These are phyloP conservation scores for Paecilomyces dactylethromorphus DNA, from an alignment of 2,329 filamentous ascomycete genomes.

Conservation along the genomic window DNA sequence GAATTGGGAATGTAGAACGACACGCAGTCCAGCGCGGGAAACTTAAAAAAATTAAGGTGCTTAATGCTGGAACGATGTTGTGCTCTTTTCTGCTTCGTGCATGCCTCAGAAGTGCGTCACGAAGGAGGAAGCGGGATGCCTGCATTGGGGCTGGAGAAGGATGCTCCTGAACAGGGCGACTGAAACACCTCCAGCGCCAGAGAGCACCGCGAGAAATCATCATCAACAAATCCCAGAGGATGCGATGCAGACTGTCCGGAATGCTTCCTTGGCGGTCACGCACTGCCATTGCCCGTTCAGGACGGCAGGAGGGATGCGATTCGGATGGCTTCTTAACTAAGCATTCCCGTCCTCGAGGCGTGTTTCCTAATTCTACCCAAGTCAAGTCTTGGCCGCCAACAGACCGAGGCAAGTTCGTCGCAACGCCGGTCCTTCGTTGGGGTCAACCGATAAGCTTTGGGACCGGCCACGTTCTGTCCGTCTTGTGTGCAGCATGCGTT, in stretches of 20 bases:
- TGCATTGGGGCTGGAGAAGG: too few relatives aligned
- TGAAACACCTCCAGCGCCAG: background rate
- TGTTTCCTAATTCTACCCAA: background rate
- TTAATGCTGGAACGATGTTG: background rate
- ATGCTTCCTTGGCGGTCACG: too few relatives aligned
- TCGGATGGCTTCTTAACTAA: too few relatives aligned
- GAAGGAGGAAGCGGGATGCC: background rate
- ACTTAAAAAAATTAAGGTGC: background rate
- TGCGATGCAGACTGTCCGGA: background rate
- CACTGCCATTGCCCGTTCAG: too few relatives aligned
- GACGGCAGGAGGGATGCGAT: background rate
- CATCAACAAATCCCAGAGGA: background rate
- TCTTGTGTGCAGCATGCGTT: background rate
- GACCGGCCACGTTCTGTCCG: background rate
- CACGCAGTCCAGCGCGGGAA: background rate
- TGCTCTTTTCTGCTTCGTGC: background rate
- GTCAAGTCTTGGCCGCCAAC: too few relatives aligned
- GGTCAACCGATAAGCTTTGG: background rate
- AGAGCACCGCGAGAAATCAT: background rate
- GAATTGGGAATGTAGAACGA: too few relatives aligned
- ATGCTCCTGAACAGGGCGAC: background rate
- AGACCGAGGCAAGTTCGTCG: too few relatives aligned
- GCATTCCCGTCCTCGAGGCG: background rate
- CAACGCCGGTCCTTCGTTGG: background rate
- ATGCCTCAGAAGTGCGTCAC: background rate